Evolutionary conservation across 1,284 basidiomycete genomes (phyloP).

Genomic region (Flammula alnicola): DNA sequence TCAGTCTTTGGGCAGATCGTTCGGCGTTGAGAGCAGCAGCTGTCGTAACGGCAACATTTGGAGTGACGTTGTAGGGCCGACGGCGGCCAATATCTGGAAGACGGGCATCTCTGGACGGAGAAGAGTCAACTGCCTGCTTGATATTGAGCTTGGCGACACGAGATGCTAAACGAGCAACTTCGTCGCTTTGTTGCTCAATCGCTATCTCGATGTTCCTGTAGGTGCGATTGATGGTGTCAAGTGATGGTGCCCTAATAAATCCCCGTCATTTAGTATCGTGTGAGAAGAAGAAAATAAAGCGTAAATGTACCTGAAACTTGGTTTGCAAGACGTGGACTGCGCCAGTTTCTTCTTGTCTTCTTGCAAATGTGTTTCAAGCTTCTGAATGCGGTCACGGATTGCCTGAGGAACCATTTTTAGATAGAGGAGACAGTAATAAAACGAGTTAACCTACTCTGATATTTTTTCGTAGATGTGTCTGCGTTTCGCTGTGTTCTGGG

Average conservation of each 20-base stretch:
- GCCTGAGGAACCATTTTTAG: conserved; percentile 43
- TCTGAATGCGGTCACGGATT: conserved; percentile 73
- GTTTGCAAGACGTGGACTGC: conserved; percentile 65
- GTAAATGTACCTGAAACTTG: conserved; percentile 59
- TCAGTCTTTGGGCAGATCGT: conserved; percentile 69
- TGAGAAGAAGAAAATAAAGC: not conserved
- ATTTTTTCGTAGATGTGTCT: conserved; percentile 71
- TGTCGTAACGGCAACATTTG: conserved; percentile 69
- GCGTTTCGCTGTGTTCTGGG: conserved; percentile 87
- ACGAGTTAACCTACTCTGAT: conserved; percentile 56
- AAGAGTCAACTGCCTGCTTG: conserved; percentile 21
- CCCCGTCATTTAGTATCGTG: conserved; percentile 1
- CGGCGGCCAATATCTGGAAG: conserved; percentile 41
- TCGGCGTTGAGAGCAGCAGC: conserved; percentile 82
- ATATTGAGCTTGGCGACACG: conserved; percentile 62
- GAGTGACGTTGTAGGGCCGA: conserved; percentile 54
- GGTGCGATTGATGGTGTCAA: conserved; percentile 84
- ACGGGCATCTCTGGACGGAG: conserved; percentile 41
- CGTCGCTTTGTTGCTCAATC: conserved; percentile 64
- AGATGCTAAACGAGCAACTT: conserved; percentile 58
- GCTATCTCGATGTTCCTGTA: conserved; percentile 82
- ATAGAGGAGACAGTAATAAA: conserved; percentile 15
- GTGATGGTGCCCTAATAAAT: conserved; percentile 67
- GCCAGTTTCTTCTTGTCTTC: conserved; percentile 72
- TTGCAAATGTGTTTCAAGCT: conserved; percentile 77